Evolutionary conservation across 306 rosid genomes (phyloP), one percentile per base, ranked within the genome.

Genomic region (Lotus japonicus): DNA sequence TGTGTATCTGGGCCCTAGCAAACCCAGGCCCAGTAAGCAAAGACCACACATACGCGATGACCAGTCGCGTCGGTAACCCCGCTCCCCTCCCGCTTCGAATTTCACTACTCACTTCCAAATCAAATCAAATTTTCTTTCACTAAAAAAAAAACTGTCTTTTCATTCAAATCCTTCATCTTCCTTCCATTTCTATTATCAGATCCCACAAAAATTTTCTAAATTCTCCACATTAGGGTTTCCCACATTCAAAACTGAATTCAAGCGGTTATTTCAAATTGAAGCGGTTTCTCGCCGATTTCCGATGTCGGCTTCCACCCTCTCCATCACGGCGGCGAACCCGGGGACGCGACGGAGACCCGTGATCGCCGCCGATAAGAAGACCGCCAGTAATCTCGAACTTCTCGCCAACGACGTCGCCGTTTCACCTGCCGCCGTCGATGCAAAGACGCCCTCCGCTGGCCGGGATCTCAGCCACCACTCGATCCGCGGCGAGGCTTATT

Each of bases 281-380:
- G 31, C 17, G 36, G 26, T 64, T 33, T 62, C n/a, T 81, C 21
- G 73, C 18, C 55, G 52, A 67, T 42, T 31, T 52, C 80, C 64
- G 79, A 95, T 95, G 99, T 90, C 99, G 73, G 96, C 99, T 74
- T 90, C 99, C 76, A 88, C 96, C 44, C 89, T 88, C 10, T 90
- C 99, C 6, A 87, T 91, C 46, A 85, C 97, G 83, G 95, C 96
- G 74, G 87, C 96, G 58, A 88, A 81, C 74, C 96, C 97, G 73
- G 79, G 84, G 60, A 42, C 89, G 28, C 95, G 99, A 54, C 90
- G 97, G 70, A 83, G 96, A n/a, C 76, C 96, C 0, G 91, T 86
- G 2, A 70, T 84, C 56, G 68, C 63, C 15, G 21, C 79, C 71
- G 96, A 90, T 21, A 88, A 74, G 71, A 87, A 79, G 73, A 48